A percentile compares a stretch with the other conserved stretches of the same genome.
These are phyloP conservation scores for Apiospora kogelbergensis DNA, from an alignment of 2,329 filamentous ascomycete species.

Conservation along the genomic window DNA sequence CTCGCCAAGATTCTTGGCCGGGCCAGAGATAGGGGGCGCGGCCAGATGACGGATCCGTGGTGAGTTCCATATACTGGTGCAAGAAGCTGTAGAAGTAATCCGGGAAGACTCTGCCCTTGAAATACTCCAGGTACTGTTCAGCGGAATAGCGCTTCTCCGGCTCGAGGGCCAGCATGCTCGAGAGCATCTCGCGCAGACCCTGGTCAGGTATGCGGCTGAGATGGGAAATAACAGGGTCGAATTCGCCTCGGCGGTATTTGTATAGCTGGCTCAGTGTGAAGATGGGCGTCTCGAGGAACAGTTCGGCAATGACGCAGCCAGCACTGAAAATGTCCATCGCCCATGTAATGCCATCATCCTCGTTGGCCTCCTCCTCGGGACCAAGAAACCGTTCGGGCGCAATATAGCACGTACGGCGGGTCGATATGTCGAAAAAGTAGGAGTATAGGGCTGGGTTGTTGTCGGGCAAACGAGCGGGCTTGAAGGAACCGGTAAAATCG, in stretches of 20 bases:
- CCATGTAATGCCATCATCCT: conserved; percentile 67
- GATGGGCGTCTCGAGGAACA: conserved; percentile 94
- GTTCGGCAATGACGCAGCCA: conserved; percentile 93
- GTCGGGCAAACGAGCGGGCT: conserved; percentile 88
- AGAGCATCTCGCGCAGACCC: conserved; percentile 83
- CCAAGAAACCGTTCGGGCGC: conserved; percentile 89
- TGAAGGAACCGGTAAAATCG: conserved; percentile 96
- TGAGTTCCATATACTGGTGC: conserved; percentile 95
- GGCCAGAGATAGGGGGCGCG: conserved; percentile 69
- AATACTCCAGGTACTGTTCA: conserved; percentile 91
- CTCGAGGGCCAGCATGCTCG: conserved; percentile 94
- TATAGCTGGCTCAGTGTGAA: conserved; percentile 96
- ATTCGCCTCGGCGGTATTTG: conserved; percentile 90
- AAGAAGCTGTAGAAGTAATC: conserved; percentile 97
- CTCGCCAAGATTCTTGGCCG: conserved; percentile 73
- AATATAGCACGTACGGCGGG: conserved; percentile 88
- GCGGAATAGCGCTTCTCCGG: conserved; percentile 90
- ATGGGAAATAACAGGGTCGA: conserved; percentile 80
- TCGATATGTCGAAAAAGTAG: conserved; percentile 95
- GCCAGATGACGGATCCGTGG: conserved; percentile 86
- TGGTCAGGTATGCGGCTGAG: conserved; percentile 84
- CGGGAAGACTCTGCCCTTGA: conserved; percentile 88
- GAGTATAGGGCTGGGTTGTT: conserved; percentile 97
- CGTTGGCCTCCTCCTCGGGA: conserved; percentile 64
- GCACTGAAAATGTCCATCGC: conserved; percentile 99